Evolutionary conservation across 2,329 filamentous ascomycete genomes (phyloP).

Genomic region (Arachnopeziza araneosa): DNA sequence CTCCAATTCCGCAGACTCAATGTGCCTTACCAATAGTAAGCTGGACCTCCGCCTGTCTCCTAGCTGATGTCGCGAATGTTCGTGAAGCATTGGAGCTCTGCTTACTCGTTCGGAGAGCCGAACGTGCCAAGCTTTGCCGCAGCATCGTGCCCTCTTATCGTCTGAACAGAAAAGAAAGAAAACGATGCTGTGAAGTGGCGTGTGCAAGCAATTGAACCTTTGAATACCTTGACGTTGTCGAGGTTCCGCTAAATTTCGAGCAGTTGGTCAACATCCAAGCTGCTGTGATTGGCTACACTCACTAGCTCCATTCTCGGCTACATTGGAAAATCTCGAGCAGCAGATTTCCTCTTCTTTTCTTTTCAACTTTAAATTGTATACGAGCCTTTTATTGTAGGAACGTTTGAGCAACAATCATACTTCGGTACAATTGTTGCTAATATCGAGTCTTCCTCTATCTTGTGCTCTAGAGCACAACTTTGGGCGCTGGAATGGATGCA

Average conservation of each 20-base stretch:
- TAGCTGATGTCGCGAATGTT: constrained; percentile 74
- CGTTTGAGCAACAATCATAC: constrained; percentile 46
- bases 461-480: constrained; percentile 55
- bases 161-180: constrained; percentile 36
- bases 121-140: constrained; percentile 62
- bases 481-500: constrained; percentile 68
- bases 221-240: constrained; percentile 12
- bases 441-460: constrained; percentile 68
- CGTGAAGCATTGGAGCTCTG: constrained; percentile 58
- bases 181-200: constrained; percentile 15
- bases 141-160: constrained; percentile 62
- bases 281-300: constrained; percentile 23
- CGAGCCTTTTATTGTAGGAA: constrained; percentile 68
- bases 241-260: constrained; percentile 4
- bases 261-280: constrained; percentile 12
- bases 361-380: constrained; percentile 52
- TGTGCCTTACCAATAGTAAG: constrained; percentile 77
- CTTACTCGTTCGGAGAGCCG: constrained; percentile 60
- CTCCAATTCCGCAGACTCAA: constrained; percentile 15
- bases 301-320: constrained; percentile 7
- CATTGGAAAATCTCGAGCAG: constrained; percentile 19
- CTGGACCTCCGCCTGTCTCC: constrained; percentile 86
- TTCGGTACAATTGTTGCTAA: constrained; percentile 37
- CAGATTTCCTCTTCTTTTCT: constrained; percentile 25
- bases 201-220: constrained; percentile 14